Conservation (phyloP, 495 filamentous ascomycete species). For the Tuber indicum region DNA sequence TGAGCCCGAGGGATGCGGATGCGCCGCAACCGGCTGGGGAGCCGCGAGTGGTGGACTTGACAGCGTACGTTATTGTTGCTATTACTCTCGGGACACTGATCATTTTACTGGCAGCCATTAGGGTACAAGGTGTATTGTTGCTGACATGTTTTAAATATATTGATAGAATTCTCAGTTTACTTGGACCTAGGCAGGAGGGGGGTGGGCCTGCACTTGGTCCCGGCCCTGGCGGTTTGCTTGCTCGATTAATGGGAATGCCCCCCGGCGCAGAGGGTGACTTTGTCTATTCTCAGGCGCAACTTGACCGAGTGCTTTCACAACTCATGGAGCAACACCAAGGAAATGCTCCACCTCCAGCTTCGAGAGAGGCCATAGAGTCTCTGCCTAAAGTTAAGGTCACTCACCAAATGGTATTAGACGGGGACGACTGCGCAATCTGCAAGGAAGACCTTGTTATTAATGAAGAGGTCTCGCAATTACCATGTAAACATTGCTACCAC, state of each 20-base stretch:
- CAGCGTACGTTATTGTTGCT: constrained; percentile 20
- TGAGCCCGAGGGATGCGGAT: constrained; percentile 35
- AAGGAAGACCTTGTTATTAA: constrained; percentile 76
- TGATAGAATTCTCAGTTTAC: background rate
- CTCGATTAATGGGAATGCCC: constrained; percentile 27
- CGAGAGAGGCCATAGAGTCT: constrained; percentile 62
- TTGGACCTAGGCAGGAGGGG: background rate
- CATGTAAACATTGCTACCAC: constrained; percentile 78
- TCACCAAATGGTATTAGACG: constrained; percentile 42
- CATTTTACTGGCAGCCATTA: background rate
- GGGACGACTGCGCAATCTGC: constrained; percentile 81
- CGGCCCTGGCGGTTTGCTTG: constrained; percentile 19
- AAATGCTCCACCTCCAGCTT: constrained; percentile 76
- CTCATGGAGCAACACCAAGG: constrained; percentile 74
- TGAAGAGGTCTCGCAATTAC: constrained; percentile 69
- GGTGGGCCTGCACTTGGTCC: constrained; percentile 16
- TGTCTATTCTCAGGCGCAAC: constrained; percentile 84
- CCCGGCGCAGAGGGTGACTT: constrained; percentile 57
- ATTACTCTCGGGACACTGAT: background rate
- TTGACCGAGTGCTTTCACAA: constrained; percentile 80
- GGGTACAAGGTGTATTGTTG: background rate
- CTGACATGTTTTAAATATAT: background rate
- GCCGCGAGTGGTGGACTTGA: constrained; percentile 23
- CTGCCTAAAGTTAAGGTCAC: constrained; percentile 48
- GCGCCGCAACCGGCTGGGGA: constrained; percentile 26